Conservation (phyloP, 768 basidiomycete species). For the Tylopilus intermedius region DNA sequence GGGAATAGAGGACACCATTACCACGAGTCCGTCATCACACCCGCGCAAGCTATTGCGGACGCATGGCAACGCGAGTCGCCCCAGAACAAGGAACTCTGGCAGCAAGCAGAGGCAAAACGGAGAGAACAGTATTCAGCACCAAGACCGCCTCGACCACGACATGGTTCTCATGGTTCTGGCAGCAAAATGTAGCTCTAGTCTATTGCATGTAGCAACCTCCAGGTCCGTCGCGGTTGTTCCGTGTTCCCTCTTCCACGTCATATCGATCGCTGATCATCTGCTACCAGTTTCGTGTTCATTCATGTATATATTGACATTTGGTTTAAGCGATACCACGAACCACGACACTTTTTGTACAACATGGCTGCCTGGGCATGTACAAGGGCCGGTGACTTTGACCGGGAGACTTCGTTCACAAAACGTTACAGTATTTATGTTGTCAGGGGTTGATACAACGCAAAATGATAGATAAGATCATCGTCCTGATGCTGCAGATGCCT, state of each 20-base stretch:
- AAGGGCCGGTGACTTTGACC: constrained; percentile 9
- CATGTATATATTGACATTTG: constrained; percentile 28
- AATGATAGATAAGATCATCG: constrained; percentile 21
- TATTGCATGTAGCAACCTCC: constrained; percentile 12
- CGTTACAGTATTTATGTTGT: constrained; percentile 24
- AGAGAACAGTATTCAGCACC: constrained; percentile 42
- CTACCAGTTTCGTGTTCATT: constrained; percentile 27
- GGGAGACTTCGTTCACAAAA: constrained; percentile 5
- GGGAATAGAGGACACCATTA: constrained; percentile 26
- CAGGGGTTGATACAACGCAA: constrained; percentile 19
- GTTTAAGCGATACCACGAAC: constrained; percentile 18
- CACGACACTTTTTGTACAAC: constrained; percentile 23
- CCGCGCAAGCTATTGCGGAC: constrained; percentile 61
- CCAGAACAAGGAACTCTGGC: constrained; percentile 59
- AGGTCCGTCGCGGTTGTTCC: constrained; percentile 12
- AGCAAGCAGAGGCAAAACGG: constrained; percentile 46
- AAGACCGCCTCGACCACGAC: constrained; percentile 32
- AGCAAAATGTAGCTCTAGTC: constrained; percentile 48
- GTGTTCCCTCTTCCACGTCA: not conserved
- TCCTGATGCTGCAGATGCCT: constrained; percentile 4
- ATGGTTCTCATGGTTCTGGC: constrained; percentile 28
- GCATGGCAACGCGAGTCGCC: constrained; percentile 62
- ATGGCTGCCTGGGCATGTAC: constrained; percentile 10
- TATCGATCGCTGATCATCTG: constrained; percentile 4
- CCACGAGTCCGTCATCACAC: constrained; percentile 35